These are phyloP conservation scores for Mycena rosella DNA, from an alignment of 768 basidiomycete genomes.

Conservation along the genomic window DNA sequence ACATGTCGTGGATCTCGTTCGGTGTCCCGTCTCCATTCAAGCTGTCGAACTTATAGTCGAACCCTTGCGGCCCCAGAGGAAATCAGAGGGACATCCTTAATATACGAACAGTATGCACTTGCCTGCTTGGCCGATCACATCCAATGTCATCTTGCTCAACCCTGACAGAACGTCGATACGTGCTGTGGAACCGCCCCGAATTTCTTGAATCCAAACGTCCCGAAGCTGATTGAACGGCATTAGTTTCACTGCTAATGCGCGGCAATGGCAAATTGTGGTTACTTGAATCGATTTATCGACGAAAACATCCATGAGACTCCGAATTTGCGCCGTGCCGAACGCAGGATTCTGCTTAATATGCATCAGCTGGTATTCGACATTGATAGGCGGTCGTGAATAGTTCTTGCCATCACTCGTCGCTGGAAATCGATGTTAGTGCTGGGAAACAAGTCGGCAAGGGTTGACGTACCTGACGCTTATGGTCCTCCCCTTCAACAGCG, in stretches of 20 bases:
- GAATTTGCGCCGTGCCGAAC: conserved; percentile 56
- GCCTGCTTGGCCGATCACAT: conserved; percentile 29
- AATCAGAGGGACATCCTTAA: background rate
- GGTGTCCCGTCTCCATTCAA: background rate
- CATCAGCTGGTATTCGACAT: too few relatives aligned
- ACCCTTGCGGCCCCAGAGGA: background rate
- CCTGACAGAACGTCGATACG: conserved; percentile 20
- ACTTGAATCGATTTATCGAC: conserved; percentile 50
- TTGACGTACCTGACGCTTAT: conserved; percentile 28
- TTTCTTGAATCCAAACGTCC: conserved; percentile 6
- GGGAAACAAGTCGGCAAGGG: too few relatives aligned
- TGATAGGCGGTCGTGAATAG: background rate
- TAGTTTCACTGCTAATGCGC: too few relatives aligned
- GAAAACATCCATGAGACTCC: conserved; percentile 51
- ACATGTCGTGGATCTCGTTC: conserved; percentile 5
- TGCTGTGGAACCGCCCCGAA: background rate
- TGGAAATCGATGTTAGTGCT: background rate
- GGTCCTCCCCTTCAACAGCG: conserved; percentile 11
- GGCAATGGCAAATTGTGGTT: too few relatives aligned
- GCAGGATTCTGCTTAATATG: conserved; percentile 52
- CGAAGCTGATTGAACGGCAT: too few relatives aligned
- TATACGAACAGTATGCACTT: too few relatives aligned
- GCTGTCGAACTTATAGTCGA: conserved; percentile 24
- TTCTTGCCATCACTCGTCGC: conserved; percentile 25
- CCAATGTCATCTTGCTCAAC: conserved; percentile 29